Conservation (phyloP, 2,329 filamentous ascomycete species). For the Aureobasidium leucospermi region DNA sequence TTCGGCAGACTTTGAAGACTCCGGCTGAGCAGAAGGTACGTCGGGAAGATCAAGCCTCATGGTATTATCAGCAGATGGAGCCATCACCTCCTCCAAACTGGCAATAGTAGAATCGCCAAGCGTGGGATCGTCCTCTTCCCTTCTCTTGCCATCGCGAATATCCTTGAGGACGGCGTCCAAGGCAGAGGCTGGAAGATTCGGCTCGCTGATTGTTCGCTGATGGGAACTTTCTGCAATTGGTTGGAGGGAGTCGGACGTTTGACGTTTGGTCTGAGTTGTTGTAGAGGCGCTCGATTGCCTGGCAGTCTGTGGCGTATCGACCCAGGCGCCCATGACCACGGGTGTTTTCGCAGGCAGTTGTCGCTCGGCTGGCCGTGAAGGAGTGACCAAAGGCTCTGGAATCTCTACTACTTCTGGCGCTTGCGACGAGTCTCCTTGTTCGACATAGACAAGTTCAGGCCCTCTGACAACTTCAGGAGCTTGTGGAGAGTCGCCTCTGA, state of each 20-base stretch:
- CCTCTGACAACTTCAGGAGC: conserved; percentile 6
- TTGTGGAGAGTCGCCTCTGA: conserved; percentile 1
- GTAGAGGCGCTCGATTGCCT: neutral
- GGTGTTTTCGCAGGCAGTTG: conserved; percentile 32
- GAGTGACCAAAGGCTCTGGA: neutral
- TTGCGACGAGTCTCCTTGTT: conserved; percentile 12
- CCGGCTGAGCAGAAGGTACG: neutral
- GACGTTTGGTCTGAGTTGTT: neutral
- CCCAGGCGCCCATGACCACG: conserved; percentile 41
- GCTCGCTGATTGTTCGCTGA: neutral
- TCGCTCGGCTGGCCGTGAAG: neutral
- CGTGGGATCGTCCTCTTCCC: conserved; percentile 22
- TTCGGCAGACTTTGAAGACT: neutral
- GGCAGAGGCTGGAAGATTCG: conserved; percentile 15
- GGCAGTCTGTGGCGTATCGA: conserved; percentile 34
- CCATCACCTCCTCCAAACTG: conserved; percentile 39
- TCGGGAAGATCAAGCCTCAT: conserved; percentile 18
- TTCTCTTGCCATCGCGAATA: conserved; percentile 32
- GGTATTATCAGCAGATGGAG: conserved; percentile 23
- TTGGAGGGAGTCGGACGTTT: neutral
- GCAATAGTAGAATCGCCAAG: conserved; percentile 42
- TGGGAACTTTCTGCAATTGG: neutral
- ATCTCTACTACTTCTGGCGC: conserved; percentile 13
- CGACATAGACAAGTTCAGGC: neutral
- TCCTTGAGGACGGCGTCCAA: conserved; percentile 29